phyloP scores from a whole-genome alignment of 805 yeast species.

The Metschnikowia proteae region DNA sequence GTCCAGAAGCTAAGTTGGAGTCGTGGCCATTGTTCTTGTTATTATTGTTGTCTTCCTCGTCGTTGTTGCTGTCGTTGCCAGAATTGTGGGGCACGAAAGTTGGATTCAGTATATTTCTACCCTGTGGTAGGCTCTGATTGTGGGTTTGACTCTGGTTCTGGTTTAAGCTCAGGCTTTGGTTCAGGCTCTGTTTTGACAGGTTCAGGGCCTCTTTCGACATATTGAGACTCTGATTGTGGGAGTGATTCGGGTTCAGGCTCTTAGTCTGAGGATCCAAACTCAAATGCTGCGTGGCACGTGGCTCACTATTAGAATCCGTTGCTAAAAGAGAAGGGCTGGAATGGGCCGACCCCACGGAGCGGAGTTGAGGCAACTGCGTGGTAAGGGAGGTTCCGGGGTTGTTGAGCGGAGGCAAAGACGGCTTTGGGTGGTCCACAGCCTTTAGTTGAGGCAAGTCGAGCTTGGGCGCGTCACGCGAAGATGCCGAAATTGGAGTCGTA shows the following conservation, averaged over 20 bases:
- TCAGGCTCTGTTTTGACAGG: neutral
- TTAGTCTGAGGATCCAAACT: neutral
- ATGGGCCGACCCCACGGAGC: neutral
- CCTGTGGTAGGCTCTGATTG: neutral
- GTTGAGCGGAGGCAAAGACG: constrained; percentile 20
- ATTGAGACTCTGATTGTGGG: neutral
- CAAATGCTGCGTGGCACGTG: too few species aligned
- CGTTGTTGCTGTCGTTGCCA: constrained; percentile 3
- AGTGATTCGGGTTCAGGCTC: too few species aligned
- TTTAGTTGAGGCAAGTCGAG: constrained; percentile 6
- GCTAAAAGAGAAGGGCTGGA: neutral
- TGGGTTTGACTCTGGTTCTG: neutral
- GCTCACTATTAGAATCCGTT: neutral
- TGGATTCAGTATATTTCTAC: neutral
- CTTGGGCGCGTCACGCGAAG: neutral
- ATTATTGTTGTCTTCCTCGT: constrained; percentile 8
- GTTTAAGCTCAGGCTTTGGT: neutral
- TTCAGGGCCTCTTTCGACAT: neutral
- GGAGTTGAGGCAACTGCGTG: constrained; percentile 25
- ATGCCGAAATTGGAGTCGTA: neutral
- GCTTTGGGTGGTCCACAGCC: constrained; percentile 10
- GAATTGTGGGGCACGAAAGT: neutral
- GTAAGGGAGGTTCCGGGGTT: constrained; percentile 17
- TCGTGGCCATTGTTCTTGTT: constrained; percentile 12
- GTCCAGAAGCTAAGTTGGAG: constrained; percentile 4